phyloP scores from a whole-genome alignment of 805 yeast genomes.

The Nakazawaea populi region DNA sequence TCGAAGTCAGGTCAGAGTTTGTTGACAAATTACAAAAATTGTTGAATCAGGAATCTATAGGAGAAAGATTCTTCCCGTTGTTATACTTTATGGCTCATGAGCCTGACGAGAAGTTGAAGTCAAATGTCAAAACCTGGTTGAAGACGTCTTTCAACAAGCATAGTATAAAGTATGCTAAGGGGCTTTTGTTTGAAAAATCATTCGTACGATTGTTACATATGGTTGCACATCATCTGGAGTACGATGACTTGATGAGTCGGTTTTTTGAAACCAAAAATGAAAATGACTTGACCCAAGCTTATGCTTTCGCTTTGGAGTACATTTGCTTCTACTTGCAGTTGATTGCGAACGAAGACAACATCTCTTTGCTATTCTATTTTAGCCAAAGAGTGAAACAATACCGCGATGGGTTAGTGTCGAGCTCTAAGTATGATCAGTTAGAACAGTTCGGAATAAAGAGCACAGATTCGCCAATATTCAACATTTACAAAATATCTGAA shows the following conservation, averaged over 20 bases:
- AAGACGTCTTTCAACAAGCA: conserved; percentile 45
- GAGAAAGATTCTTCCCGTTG: conserved; percentile 62
- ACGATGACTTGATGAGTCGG: conserved; percentile 32
- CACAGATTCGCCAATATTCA: conserved; percentile 14
- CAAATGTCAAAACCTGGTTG: conserved; percentile 63
- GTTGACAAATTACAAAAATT: conserved; percentile 43
- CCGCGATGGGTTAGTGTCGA: conserved; percentile 46
- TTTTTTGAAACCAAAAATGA: conserved; percentile 14
- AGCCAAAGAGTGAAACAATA: conserved; percentile 78
- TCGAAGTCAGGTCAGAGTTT: conserved; percentile 49
- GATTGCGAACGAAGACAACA: conserved; percentile 59
- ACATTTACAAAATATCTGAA: conserved; percentile 66
- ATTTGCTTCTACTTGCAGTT: conserved; percentile 53
- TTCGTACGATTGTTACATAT: conserved; percentile 63
- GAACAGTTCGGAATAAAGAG: neutral
- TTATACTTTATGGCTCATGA: conserved; percentile 75
- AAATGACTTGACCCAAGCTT: conserved; percentile 31
- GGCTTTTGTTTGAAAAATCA: conserved; percentile 56
- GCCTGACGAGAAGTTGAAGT: conserved; percentile 46
- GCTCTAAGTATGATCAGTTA: conserved; percentile 19
- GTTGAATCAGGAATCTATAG: conserved; percentile 44
- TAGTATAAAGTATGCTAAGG: conserved; percentile 24
- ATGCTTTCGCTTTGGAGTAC: conserved; percentile 51
- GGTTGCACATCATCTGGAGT: conserved; percentile 71
- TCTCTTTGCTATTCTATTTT: conserved; percentile 67